phyloP scores from a whole-genome alignment of 164 flowering plant genomes.

The Tetrastigma voinierianum region DNA sequence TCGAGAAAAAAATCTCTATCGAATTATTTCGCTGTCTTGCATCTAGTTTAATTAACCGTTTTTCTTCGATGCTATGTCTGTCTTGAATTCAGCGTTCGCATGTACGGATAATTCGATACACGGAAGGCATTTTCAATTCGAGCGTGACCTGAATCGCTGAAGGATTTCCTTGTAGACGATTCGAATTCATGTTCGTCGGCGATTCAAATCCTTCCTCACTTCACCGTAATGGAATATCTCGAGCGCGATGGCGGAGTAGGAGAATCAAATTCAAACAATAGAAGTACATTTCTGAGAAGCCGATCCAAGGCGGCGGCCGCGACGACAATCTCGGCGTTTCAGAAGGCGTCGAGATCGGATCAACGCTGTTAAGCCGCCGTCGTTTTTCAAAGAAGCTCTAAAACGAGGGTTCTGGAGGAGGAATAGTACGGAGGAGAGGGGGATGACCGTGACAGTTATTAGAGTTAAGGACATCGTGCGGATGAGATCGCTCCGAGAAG shows the following conservation, averaged over 20 bases:
- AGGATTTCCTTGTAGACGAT: constrained; percentile 30
- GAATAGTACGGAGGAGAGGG: neutral
- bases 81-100: neutral
- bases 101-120: neutral
- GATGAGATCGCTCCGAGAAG: constrained; percentile 45
- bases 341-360: constrained; percentile 3
- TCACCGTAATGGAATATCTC: neutral
- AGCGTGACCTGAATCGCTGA: constrained; percentile 28
- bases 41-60: neutral
- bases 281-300: constrained; percentile 13
- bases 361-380: constrained; percentile 28
- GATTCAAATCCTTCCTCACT: constrained; percentile 19
- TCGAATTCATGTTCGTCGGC: constrained; percentile 23
- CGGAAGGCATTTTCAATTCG: constrained; percentile 5
- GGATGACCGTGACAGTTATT: constrained; percentile 9
- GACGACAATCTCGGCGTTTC: constrained; percentile 13
- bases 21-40: too few species aligned
- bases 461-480: constrained; percentile 44
- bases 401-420: constrained; percentile 17
- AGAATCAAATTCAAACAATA: neutral
- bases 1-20: too few species aligned
- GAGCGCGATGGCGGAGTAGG: neutral
- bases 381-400: constrained; percentile 26
- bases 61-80: neutral
- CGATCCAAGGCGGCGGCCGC: constrained; percentile 23